These are phyloP conservation scores for Paramecium caudatum DNA, from an alignment of 73 alveolate species.

Conservation along the genomic window DNA sequence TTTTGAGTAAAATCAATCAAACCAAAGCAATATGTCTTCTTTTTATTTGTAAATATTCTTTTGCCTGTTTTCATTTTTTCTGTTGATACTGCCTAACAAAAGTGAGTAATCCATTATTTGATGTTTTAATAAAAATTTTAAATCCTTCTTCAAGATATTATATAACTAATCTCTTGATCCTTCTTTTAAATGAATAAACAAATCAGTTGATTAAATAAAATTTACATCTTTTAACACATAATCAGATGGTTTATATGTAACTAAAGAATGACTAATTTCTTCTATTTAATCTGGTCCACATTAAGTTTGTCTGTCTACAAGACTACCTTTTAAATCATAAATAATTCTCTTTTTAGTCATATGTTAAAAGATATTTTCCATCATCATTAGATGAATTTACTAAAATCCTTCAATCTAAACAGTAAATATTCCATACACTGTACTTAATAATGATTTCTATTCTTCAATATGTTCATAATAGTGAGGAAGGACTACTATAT, in stretches of 20 bases:
- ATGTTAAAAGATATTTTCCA: slow-evolving; percentile 19
- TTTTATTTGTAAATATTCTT: background rate
- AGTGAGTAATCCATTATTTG: slow-evolving; percentile 40
- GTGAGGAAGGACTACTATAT: no score
- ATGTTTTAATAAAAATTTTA: background rate
- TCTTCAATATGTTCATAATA: background rate
- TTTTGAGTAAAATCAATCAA: slow-evolving; percentile 44
- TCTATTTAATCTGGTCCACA: background rate
- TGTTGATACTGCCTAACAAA: background rate
- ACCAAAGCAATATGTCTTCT: background rate
- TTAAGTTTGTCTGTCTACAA: background rate
- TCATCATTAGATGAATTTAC: background rate
- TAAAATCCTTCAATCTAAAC: slow-evolving; percentile 42
- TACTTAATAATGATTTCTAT: background rate
- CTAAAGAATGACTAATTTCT: background rate
- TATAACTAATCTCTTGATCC: background rate
- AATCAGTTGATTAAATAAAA: slow-evolving; percentile 37
- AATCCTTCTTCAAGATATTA: background rate
- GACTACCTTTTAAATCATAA: slow-evolving; percentile 61
- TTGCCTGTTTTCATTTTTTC: background rate
- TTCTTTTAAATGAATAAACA: background rate
- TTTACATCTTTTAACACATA: slow-evolving; percentile 3
- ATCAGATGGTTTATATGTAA: slow-evolving; percentile 8
- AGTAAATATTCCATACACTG: slow-evolving; percentile 17
- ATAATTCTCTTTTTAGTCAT: background rate